Evolutionary conservation across 805 yeast genomes (phyloP).

Genomic region (Myxozyma melibiosi): DNA sequence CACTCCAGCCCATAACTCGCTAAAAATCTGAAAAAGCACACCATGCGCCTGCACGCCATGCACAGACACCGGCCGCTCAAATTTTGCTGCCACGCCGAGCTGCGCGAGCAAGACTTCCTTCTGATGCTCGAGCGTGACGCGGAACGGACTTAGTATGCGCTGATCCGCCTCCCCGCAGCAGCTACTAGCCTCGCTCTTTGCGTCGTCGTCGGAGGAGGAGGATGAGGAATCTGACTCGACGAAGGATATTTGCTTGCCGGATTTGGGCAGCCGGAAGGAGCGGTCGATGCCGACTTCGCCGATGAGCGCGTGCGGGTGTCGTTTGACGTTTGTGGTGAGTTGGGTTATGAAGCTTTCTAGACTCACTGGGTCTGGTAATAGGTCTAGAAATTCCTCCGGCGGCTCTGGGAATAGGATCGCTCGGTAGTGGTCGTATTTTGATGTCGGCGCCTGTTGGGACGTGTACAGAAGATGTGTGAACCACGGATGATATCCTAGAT

Average conservation of each 20-base stretch:
- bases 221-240: conserved; percentile 43
- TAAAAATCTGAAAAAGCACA: conserved; percentile 51
- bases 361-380: conserved; percentile 64
- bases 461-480: conserved; percentile 64
- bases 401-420: conserved; percentile 51
- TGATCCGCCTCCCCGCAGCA: conserved; percentile 5
- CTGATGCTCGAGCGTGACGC: conserved; percentile 72
- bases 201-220: conserved; percentile 3
- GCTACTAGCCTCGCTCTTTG: neutral
- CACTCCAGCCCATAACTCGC: conserved; percentile 24
- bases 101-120: conserved; percentile 52
- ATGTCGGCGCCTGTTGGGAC: conserved; percentile 29
- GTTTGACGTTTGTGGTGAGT: conserved; percentile 43
- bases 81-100: conserved; percentile 55
- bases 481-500: conserved; percentile 88
- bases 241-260: conserved; percentile 53
- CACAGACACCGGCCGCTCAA: conserved; percentile 60
- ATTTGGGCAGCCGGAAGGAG: conserved; percentile 62
- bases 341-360: conserved; percentile 44
- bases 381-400: conserved; percentile 44
- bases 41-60: conserved; percentile 88
- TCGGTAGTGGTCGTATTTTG: conserved; percentile 59
- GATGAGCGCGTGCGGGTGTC: conserved; percentile 50
- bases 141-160: conserved; percentile 46
- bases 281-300: conserved; percentile 96